Evolutionary conservation across 1,284 basidiomycete species (phyloP).

Genomic region (Leccinum brunneo-olivaceum): DNA sequence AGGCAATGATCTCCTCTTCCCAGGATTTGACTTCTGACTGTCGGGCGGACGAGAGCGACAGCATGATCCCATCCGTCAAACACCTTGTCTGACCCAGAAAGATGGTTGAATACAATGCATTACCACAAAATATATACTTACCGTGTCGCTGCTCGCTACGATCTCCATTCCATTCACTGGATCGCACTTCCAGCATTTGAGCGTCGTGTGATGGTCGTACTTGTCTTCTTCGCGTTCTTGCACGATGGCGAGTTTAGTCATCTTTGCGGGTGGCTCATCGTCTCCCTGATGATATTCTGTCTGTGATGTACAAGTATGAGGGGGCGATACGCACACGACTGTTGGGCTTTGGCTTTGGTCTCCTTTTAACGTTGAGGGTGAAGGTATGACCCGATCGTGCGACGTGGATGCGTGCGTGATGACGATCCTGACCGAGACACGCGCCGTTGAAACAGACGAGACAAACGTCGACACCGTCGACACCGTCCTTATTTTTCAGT

Average conservation of each 20-base stretch:
- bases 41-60: conserved; percentile 80
- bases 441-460: conserved; percentile 91
- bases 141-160: conserved; percentile 10
- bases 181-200: conserved; percentile 79
- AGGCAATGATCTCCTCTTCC: conserved; percentile 91
- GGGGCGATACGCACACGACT: conserved; percentile 50
- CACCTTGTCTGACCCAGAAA: conserved; percentile 38
- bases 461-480: conserved; percentile 84
- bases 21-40: conserved; percentile 95
- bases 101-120: not conserved
- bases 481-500: conserved; percentile 49
- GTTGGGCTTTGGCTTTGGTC: conserved; percentile 57
- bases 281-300: conserved; percentile 33
- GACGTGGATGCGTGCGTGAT: conserved; percentile 70
- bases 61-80: conserved; percentile 71
- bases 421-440: conserved; percentile 57
- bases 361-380: conserved; percentile 79
- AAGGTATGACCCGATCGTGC: conserved; percentile 70
- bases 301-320: not conserved
- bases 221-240: conserved; percentile 86
- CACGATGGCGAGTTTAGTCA: conserved; percentile 84
- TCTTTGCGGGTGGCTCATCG: conserved; percentile 77
- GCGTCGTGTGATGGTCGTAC: conserved; percentile 63
- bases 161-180: conserved; percentile 46
- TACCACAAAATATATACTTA: not conserved